These are phyloP conservation scores for Scheffersomyces insectosa DNA, from an alignment of 1,139 yeast species.

Conservation along the genomic window DNA sequence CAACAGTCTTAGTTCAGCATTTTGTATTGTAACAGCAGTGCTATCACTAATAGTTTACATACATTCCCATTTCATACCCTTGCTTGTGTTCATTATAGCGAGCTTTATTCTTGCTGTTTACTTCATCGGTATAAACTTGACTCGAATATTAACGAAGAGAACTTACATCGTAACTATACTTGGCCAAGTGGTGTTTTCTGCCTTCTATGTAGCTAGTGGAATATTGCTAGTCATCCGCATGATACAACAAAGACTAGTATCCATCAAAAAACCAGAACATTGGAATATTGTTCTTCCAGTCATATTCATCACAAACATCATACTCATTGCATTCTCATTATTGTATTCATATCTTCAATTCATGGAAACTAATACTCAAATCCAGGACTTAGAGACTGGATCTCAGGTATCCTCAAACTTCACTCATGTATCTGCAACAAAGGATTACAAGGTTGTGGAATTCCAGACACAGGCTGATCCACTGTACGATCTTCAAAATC, in stretches of 20 bases:
- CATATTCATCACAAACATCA: constrained; percentile 10
- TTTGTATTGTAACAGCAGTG: constrained; percentile 3
- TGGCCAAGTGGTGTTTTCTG: constrained; percentile 10
- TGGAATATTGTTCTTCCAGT: constrained; percentile 11
- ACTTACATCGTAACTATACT: not conserved
- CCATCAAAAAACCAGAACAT: constrained; percentile 2
- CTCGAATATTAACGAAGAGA: not conserved
- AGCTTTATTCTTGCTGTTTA: constrained; percentile 3
- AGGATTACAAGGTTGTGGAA: too few species aligned
- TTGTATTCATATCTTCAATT: not conserved
- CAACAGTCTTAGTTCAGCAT: constrained; percentile 2
- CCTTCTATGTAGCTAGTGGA: constrained; percentile 20
- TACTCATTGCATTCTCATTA: constrained; percentile 8
- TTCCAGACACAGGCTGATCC: too few species aligned
- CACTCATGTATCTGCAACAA: too few species aligned
- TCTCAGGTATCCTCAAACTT: too few species aligned
- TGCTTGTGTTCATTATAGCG: constrained; percentile 6
- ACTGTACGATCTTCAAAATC: too few species aligned
- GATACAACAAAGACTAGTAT: constrained; percentile 7
- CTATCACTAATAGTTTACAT: constrained; percentile 4
- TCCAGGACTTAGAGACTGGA: too few species aligned
- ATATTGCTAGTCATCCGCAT: constrained; percentile 17
- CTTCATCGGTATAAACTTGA: not conserved
- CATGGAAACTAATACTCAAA: too few species aligned
- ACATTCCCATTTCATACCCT: not conserved